phyloP scores from a whole-genome alignment of 768 basidiomycete species.

The Steccherinum ochraceum region DNA sequence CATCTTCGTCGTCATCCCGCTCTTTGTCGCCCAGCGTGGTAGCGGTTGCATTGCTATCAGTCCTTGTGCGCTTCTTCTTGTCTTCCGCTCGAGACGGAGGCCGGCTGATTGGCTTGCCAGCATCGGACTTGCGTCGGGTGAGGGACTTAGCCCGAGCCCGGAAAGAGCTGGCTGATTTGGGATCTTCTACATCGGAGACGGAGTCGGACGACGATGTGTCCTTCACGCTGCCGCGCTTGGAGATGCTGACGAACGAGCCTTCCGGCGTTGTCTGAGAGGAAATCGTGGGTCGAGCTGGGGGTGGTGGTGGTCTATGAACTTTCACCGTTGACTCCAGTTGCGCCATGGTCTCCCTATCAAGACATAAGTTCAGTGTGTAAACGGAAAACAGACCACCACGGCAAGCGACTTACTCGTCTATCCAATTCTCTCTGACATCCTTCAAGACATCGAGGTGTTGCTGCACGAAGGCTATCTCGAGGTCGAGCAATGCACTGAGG shows the following conservation, averaged over 20 bases:
- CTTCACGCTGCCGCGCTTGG: background rate
- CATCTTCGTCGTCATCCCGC: conserved; percentile 25
- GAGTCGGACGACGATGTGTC: background rate
- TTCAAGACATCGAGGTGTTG: conserved; percentile 69
- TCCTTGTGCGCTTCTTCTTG: conserved; percentile 39
- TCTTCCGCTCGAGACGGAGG: conserved; percentile 38
- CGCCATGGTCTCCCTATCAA: conserved; percentile 24
- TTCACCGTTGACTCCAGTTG: conserved; percentile 20
- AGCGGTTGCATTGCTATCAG: conserved; percentile 45
- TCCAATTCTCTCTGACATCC: conserved; percentile 66
- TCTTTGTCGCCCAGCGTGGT: conserved; percentile 31
- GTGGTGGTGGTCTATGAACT: conserved; percentile 3
- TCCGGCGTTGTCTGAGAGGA: conserved; percentile 19
- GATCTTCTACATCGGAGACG: conserved; percentile 7
- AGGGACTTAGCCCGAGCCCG: conserved; percentile 17
- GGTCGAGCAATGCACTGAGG: conserved; percentile 63
- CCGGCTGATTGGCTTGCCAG: conserved; percentile 22
- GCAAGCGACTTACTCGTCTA: conserved; percentile 45
- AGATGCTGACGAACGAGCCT: conserved; percentile 25
- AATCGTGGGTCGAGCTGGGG: conserved; percentile 11
- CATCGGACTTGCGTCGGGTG: conserved; percentile 35
- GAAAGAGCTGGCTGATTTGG: background rate
- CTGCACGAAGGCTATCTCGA: conserved; percentile 67
- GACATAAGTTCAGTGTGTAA: background rate
- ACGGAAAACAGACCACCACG: too few species aligned